Percentiles rank a stretch among this genome's conserved stretches.
Evolutionary conservation across 306 rosid species (phyloP).

Genomic region (Acmispon strigosus): DNA sequence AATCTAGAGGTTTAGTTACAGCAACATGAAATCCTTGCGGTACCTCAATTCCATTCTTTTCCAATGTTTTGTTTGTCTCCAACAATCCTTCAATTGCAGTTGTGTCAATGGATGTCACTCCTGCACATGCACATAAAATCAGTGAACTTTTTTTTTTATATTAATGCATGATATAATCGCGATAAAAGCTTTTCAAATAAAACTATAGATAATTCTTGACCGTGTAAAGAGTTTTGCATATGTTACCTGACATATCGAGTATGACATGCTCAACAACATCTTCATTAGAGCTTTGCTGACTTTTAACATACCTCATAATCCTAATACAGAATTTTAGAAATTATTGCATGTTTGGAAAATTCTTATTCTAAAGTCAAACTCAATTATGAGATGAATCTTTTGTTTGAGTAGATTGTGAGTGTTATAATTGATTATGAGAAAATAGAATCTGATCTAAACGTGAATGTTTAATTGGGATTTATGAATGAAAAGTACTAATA

Average conservation of each 20-base stretch:
- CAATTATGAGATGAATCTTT: no score
- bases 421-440: no score
- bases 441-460: no score
- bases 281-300: conserved; percentile 34
- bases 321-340: conserved; percentile 28
- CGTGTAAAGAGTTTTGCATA: neutral
- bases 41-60: conserved; percentile 48
- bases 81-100: conserved; percentile 61
- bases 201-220: neutral
- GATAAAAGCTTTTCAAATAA: neutral
- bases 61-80: conserved; percentile 39
- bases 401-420: no score
- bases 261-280: conserved; percentile 40
- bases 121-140: conserved; percentile 21
- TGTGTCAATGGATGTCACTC: conserved; percentile 71
- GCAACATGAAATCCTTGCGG: neutral
- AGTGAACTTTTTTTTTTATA: neutral
- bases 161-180: neutral
- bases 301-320: conserved; percentile 64
- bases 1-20: neutral
- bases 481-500: neutral
- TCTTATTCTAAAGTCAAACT: no score
- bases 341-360: neutral
- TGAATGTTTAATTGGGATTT: neutral
- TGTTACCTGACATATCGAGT: conserved; percentile 69